These are phyloP conservation scores for Lactarius sp. DNA, from an alignment of 768 basidiomycete genomes.

Conservation along the genomic window DNA sequence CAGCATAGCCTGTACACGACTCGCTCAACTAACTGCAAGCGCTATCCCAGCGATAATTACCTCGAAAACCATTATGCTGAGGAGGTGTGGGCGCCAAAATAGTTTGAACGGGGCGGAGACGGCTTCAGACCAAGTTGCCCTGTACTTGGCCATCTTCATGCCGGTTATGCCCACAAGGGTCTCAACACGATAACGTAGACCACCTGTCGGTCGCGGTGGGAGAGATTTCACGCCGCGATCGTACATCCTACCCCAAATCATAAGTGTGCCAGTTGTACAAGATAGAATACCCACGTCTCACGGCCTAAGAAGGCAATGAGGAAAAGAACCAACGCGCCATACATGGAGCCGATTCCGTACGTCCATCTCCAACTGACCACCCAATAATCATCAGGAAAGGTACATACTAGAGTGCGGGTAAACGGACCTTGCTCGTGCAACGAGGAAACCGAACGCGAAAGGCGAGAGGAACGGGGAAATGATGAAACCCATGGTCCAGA, in stretches of 20 bases:
- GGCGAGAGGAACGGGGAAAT: conserved; percentile 61
- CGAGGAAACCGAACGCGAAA: conserved; percentile 63
- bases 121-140: conserved; percentile 45
- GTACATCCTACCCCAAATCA: conserved; percentile 44
- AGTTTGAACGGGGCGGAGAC: conserved; percentile 46
- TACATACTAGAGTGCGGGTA: not conserved
- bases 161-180: conserved; percentile 63
- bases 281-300: conserved; percentile 48
- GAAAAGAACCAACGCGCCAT: conserved; percentile 48
- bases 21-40: not conserved
- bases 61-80: conserved; percentile 44
- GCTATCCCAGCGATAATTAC: conserved; percentile 23
- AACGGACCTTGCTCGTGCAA: conserved; percentile 44
- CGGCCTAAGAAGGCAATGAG: conserved; percentile 57
- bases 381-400: not conserved
- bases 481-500: conserved; percentile 73
- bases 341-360: conserved; percentile 61
- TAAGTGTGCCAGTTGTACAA: not conserved
- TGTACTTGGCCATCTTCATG: conserved; percentile 50
- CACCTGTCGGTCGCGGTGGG: conserved; percentile 28
- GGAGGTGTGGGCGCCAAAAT: conserved; percentile 58
- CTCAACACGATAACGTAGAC: conserved; percentile 50
- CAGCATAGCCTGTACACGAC: conserved; percentile 40
- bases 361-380: conserved; percentile 54
- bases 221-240: conserved; percentile 46